Evolutionary conservation across 345 rosid genomes (phyloP).

Genomic region (Kernera saxatilis): DNA sequence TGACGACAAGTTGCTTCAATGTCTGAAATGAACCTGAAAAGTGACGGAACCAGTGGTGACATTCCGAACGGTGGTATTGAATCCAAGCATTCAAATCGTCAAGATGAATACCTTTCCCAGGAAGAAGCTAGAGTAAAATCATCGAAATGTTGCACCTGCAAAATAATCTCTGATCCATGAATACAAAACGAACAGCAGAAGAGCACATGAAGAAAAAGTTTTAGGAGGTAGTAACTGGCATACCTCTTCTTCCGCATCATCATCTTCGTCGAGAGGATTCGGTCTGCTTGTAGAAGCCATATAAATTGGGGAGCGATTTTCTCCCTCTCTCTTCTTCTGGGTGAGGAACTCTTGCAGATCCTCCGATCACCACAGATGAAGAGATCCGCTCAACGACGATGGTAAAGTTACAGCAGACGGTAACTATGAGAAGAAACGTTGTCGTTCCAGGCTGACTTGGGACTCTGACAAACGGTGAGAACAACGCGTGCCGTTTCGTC

Average conservation of each 20-base stretch:
- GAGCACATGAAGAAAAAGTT: not conserved
- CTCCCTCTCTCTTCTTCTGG: not conserved
- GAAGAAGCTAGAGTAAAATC: conserved; percentile 98
- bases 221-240: not conserved
- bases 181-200: not conserved
- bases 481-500: conserved; percentile 28
- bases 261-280: conserved; percentile 42
- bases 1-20: conserved; percentile 88
- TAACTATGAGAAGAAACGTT: not conserved
- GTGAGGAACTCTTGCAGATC: conserved; percentile 11
- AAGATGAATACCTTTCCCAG: conserved; percentile 75
- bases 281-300: conserved; percentile 69
- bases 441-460: not conserved
- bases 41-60: not conserved
- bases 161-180: not conserved
- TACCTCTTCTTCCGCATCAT: conserved; percentile 46
- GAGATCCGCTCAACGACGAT: conserved; percentile 26
- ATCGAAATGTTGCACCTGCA: conserved; percentile 82
- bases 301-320: not conserved
- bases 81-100: conserved; percentile 8
- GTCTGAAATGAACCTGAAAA: conserved; percentile 82
- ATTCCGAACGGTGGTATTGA: not conserved
- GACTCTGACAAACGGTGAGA: not conserved
- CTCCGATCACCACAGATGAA: conserved; percentile 28
- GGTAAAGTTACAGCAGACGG: not conserved